phyloP scores from a whole-genome alignment of 1,139 yeast genomes.

The Yamadazyma epiphylla region DNA sequence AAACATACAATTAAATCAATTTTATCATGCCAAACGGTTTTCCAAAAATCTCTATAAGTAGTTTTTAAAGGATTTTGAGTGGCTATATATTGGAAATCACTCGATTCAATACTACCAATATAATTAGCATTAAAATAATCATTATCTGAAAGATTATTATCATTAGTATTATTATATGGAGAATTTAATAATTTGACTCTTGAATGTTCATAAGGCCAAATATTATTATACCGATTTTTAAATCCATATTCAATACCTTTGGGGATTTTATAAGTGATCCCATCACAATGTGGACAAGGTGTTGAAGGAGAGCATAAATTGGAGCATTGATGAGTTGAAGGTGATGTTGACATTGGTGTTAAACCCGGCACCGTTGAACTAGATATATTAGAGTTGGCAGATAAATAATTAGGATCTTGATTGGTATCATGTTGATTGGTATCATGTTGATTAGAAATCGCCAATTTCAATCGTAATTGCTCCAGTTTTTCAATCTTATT shows the following conservation, averaged over 20 bases:
- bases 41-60: conserved; percentile 44
- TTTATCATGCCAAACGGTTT: conserved; percentile 46
- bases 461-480: conserved; percentile 41
- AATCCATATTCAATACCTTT: conserved; percentile 47
- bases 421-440: conserved; percentile 8
- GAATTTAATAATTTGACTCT: conserved; percentile 29
- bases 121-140: conserved; percentile 46
- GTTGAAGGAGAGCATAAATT: conserved; percentile 41
- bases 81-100: conserved; percentile 31
- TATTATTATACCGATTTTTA: conserved; percentile 43
- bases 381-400: background rate
- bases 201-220: conserved; percentile 47
- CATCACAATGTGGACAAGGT: conserved; percentile 43
- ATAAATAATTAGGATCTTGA: conserved; percentile 2
- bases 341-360: too few species aligned
- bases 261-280: conserved; percentile 46
- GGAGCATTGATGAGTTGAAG: too few species aligned
- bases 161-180: conserved; percentile 3
- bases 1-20: conserved; percentile 67
- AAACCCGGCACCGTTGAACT: too few species aligned
- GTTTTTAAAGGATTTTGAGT: conserved; percentile 41
- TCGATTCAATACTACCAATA: conserved; percentile 19
- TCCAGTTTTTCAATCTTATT: conserved; percentile 49
- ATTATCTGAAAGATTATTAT: conserved; percentile 24
- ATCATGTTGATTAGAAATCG: conserved; percentile 14